Percentiles rank a stretch among this genome's conserved stretches.
Conservation (phyloP, 306 rosid genomes). For the Prunus campanulata region DNA sequence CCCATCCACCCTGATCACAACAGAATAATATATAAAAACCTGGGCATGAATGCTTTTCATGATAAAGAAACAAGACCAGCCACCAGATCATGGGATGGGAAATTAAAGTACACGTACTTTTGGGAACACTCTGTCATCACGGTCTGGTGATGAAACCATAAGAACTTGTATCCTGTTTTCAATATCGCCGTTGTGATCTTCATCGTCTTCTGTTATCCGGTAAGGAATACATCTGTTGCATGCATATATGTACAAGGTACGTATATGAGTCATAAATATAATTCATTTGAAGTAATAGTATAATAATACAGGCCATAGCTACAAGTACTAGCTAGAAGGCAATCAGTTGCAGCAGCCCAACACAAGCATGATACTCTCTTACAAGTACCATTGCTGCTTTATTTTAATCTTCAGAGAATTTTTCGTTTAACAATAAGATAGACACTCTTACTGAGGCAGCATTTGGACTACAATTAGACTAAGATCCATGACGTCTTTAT, state of each 20-base stretch:
- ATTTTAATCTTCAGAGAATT: too few species aligned
- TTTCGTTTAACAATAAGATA: too few species aligned
- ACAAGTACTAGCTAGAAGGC: not conserved
- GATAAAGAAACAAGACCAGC: not conserved
- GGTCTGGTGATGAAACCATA: conserved; percentile 87
- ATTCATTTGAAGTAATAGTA: too few species aligned
- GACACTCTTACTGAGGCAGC: too few species aligned
- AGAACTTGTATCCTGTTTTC: conserved; percentile 64
- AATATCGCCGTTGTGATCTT: conserved; percentile 23
- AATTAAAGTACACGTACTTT: conserved; percentile 36
- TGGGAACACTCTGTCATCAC: conserved; percentile 77
- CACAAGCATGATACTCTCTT: too few species aligned
- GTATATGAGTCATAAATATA: not conserved
- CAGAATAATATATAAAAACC: not conserved
- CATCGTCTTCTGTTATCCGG: conserved; percentile 43
- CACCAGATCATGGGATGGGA: not conserved
- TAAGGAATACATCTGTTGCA: conserved; percentile 77
- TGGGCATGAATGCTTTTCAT: not conserved
- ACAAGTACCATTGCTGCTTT: too few species aligned
- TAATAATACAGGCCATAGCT: too few species aligned
- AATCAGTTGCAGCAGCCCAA: too few species aligned
- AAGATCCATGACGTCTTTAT: too few species aligned
- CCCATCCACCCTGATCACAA: conserved; percentile 83
- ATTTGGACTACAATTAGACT: too few species aligned
- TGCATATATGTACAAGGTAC: not conserved